Percentiles rank a stretch among this genome's conserved stretches.
These are phyloP conservation scores for Yamadazyma pseudoaaseri DNA, from an alignment of 1,139 yeast genomes.

Conservation along the genomic window DNA sequence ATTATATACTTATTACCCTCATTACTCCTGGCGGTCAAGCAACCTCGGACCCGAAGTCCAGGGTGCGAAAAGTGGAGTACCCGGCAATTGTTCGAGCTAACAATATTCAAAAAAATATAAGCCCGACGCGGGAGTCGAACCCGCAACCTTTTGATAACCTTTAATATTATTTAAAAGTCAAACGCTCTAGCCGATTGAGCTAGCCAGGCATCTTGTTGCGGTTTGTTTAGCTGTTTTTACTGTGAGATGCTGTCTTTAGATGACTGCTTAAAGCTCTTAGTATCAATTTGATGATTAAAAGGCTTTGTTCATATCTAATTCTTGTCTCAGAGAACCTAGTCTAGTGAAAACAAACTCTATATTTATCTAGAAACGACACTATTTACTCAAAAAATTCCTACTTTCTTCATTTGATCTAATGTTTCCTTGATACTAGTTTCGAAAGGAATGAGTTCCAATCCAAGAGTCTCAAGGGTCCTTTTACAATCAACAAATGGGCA, in stretches of 20 bases:
- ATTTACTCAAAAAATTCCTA: no score
- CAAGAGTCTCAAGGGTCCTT: conserved; percentile 26
- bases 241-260: no score
- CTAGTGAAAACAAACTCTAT: no score
- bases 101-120: conserved; percentile 5
- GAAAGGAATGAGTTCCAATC: conserved; percentile 28
- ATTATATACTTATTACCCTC: no score
- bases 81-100: background rate
- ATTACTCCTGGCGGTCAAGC: no score
- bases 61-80: conserved; percentile 2
- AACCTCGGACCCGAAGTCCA: conserved; percentile 1
- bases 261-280: no score
- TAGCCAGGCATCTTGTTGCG: conserved; percentile 13
- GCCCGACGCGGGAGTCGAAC: conserved; percentile 16
- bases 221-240: no score
- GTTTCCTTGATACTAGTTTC: conserved; percentile 29
- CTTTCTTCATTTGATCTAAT: conserved; percentile 7
- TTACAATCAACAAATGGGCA: conserved; percentile 20
- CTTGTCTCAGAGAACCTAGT: no score
- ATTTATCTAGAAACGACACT: no score
- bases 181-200: conserved; percentile 16
- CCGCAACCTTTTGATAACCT: conserved; percentile 14
- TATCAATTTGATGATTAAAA: no score
- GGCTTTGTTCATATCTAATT: no score
- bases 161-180: conserved; percentile 11